These are phyloP conservation scores for Hemileccinum impolitum DNA, from an alignment of 768 basidiomycete genomes.

Conservation along the genomic window DNA sequence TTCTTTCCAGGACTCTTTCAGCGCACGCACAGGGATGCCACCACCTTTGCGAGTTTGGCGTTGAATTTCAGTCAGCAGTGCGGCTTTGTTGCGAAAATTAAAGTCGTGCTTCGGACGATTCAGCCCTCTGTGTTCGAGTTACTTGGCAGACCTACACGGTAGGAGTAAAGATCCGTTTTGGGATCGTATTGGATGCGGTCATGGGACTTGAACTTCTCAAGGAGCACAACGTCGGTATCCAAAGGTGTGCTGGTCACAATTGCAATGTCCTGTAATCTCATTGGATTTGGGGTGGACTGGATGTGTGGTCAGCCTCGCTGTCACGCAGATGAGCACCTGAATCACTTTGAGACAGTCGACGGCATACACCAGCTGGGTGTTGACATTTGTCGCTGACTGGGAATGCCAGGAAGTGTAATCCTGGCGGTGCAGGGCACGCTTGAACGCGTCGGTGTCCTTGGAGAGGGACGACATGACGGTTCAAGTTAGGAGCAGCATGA, in stretches of 20 bases:
- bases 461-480: conserved; percentile 60
- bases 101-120: conserved; percentile 66
- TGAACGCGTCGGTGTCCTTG: conserved; percentile 72
- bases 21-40: conserved; percentile 75
- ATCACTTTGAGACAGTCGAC: conserved; percentile 76
- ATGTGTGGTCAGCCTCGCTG: conserved; percentile 7
- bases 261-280: conserved; percentile 85
- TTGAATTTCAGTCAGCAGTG: conserved; percentile 82
- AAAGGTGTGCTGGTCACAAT: conserved; percentile 77
- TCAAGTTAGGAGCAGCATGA: too few relatives aligned
- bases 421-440: conserved; percentile 57
- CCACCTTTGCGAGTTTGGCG: conserved; percentile 80
- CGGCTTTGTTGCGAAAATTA: conserved; percentile 79
- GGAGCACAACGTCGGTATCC: conserved; percentile 62
- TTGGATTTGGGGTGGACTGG: conserved; percentile 70
- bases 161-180: conserved; percentile 82
- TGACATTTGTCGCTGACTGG: conserved; percentile 82
- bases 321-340: conserved; percentile 5
- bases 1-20: conserved; percentile 92
- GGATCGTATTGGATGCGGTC: conserved; percentile 77
- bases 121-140: conserved; percentile 1
- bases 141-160: conserved; percentile 55
- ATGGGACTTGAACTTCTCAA: conserved; percentile 80
- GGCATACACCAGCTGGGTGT: conserved; percentile 84
- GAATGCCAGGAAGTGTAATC: conserved; percentile 81